Conservation (phyloP, 306 rosid species). For the Phaseolus lunatus region DNA sequence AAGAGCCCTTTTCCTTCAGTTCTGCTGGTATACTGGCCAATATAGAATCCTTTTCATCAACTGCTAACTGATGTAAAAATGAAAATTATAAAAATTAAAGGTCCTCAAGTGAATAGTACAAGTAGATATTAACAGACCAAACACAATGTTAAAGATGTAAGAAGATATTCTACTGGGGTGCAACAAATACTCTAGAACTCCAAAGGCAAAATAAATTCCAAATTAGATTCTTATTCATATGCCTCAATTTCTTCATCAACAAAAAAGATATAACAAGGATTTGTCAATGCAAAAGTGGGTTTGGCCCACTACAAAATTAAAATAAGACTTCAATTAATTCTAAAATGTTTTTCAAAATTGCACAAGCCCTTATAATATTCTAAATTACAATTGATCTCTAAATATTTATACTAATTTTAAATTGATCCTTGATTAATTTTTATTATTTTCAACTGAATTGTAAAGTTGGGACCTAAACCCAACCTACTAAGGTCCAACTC, state of each 20-base stretch:
- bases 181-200: background rate
- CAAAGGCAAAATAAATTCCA: constrained; percentile 12
- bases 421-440: too few relatives aligned
- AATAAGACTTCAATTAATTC: too few relatives aligned
- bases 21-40: constrained; percentile 74
- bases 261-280: background rate
- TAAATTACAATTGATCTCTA: too few relatives aligned
- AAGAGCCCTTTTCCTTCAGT: constrained; percentile 74
- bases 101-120: background rate
- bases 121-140: background rate
- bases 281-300: background rate
- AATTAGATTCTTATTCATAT: constrained; percentile 8
- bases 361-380: too few relatives aligned
- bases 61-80: constrained; percentile 63
- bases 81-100: constrained; percentile 24
- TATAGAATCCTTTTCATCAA: constrained; percentile 80
- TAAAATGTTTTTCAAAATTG: too few relatives aligned
- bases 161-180: constrained; percentile 33
- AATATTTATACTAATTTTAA: too few relatives aligned
- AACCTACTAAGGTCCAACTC: too few relatives aligned
- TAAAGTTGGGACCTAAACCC: too few relatives aligned
- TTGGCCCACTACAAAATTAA: too few relatives aligned
- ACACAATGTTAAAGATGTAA: constrained; percentile 23
- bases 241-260: constrained; percentile 8
- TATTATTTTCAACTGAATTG: too few relatives aligned